Base-by-base conservation (phyloP, 495 filamentous ascomycete species). In the Talaromyces adpressus region DNA sequence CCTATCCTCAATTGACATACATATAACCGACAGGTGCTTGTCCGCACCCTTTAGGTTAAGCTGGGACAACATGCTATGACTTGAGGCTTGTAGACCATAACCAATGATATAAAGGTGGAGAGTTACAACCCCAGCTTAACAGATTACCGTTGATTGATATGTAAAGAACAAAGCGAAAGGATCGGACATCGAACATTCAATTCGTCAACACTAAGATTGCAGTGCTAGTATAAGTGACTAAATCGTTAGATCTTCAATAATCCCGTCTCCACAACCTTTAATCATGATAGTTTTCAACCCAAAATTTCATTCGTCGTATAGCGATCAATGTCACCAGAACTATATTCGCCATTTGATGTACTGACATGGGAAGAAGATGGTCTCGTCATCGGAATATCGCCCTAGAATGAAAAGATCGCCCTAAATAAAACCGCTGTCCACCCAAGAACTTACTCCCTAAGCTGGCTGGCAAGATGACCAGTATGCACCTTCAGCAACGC, bases 401-500 rank as follows among this genome's bases (percentile, higher is more conserved):
- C 51, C 51, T 53, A 41, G 29, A 30, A 30, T 7, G 29, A 30
- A 30, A 27, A 30, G 36, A 41, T 41, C 36, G 36, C 36, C 36
- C 36, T 12, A 27, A 14, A 29, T 12, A 27, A 14, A 29, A 29
- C 14, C 16, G 11, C 22, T 56, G 18, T 53, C 18, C 8, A 8
- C 49, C 14, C 23, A 56, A 14, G 8, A 16, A 25, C 52, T 14
- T 25, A 56, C 52, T 56, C 11, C 36, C 36, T 56, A 58, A 6
- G 56, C 27, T 2, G 56, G 29, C 56, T 58, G 56, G 23, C 56
- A 58, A 20, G 56, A 58, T 58, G 56, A 58, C 56, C 56, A 58
- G 56, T 58, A 58, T 32, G 56, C 56, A 58, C 56, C 56, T 6
- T 30, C 30, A 32, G 56, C 56, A 29, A 58, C 56, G 30, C 56